Evolutionary conservation across 2,329 filamentous ascomycete genomes (phyloP).

Genomic region (Pochonia chlamydosporia): DNA sequence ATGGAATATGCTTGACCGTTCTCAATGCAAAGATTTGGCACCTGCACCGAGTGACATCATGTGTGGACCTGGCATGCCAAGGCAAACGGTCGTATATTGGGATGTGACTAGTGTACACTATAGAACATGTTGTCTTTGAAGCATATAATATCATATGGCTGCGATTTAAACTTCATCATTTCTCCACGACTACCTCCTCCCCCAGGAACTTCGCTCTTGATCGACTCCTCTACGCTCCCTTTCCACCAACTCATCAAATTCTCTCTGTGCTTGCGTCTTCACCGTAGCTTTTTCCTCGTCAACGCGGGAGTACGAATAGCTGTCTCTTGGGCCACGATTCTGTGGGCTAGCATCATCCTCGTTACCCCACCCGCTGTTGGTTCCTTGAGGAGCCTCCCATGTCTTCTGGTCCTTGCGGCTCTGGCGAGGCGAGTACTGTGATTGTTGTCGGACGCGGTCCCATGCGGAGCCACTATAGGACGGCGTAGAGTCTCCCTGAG

Average conservation of each 20-base stretch:
- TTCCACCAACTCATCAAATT: slow-evolving; percentile 45
- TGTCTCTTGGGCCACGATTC: slow-evolving; percentile 14
- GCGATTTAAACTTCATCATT: not conserved
- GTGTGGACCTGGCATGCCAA: not conserved
- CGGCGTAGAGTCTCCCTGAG: slow-evolving; percentile 12
- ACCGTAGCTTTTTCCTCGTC: slow-evolving; percentile 32
- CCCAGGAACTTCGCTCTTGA: slow-evolving; percentile 21
- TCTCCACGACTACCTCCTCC: slow-evolving; percentile 12
- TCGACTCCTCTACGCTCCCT: slow-evolving; percentile 31
- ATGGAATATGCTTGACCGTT: slow-evolving; percentile 1
- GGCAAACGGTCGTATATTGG: not conserved
- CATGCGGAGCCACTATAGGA: slow-evolving; percentile 31
- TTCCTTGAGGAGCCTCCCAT: slow-evolving; percentile 12
- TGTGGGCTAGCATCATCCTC: slow-evolving; percentile 19
- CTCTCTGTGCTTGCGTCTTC: slow-evolving; percentile 41
- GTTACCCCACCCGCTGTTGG: slow-evolving; percentile 12
- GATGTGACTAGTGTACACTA: not conserved
- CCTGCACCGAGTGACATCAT: too few relatives aligned
- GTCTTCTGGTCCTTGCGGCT: slow-evolving; percentile 13
- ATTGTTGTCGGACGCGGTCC: slow-evolving; percentile 38
- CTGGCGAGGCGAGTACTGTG: slow-evolving; percentile 19
- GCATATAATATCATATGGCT: not conserved
- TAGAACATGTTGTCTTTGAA: not conserved
- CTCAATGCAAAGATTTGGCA: not conserved
- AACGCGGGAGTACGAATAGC: slow-evolving; percentile 27